A percentile compares a stretch with the other conserved stretches of the same genome.
Conservation (phyloP, 2,329 filamentous ascomycete species). For the Calonectria fujianensis region DNA sequence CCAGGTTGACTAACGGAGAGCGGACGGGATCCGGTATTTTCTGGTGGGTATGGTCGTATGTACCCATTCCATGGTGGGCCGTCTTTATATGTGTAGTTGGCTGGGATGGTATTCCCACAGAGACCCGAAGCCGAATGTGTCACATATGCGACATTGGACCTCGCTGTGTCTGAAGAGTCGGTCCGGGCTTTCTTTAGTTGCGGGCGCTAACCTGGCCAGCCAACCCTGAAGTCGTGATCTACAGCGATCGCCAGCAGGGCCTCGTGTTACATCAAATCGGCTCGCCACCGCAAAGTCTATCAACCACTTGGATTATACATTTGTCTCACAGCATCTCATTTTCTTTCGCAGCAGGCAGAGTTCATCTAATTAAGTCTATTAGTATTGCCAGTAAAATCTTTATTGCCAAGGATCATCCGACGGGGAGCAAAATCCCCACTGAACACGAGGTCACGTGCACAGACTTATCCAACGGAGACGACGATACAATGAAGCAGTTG, state of each 20-base stretch:
- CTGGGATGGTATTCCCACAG: neutral
- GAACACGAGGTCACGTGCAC: neutral
- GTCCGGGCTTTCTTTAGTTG: neutral
- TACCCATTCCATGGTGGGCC: neutral
- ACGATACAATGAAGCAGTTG: neutral
- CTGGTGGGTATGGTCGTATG: conserved; percentile 21
- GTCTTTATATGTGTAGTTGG: neutral
- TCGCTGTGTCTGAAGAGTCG: neutral
- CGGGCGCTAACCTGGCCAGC: too few relatives aligned
- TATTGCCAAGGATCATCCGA: neutral
- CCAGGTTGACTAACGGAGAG: conserved; percentile 29
- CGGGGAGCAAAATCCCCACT: neutral
- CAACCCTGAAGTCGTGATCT: neutral
- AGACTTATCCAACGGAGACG: neutral
- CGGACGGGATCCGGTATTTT: conserved; percentile 34
- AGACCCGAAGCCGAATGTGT: neutral
- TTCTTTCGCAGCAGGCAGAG: too few relatives aligned
- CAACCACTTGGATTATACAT: neutral
- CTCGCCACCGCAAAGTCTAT: neutral
- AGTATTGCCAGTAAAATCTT: too few relatives aligned
- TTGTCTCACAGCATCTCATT: neutral
- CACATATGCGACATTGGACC: neutral
- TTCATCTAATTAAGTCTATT: too few relatives aligned
- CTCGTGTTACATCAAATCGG: neutral
- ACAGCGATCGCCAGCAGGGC: neutral